Evolutionary conservation across 31 red algal genomes (phyloP), one percentile per base, ranked within the genome.

Genomic region (Porphyra umbilicalis): DNA sequence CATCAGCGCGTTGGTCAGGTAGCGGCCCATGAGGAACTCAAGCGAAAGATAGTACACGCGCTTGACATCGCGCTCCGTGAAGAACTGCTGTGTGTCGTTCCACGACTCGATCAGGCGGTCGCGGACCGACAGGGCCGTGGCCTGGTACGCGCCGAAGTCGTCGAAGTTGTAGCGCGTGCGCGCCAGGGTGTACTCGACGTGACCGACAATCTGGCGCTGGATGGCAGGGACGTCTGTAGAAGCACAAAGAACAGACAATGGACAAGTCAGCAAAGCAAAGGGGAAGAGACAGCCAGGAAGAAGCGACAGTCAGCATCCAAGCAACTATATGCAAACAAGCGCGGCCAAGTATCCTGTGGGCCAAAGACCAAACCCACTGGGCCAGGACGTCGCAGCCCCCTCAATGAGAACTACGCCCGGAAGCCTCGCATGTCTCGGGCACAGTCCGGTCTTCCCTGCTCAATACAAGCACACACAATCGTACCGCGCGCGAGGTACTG

Each of bases 1-100:
- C 79, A 99, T 88, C 77, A 96, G 83, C 6, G 94, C 88, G 57
- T 99, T 99, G 31, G 89, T 89, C 83, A 99, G 79, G 80, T 91
- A 93, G 29, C 94, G 79, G 34, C 97, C 97, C 91, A 94, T 99
- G 44, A 99, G 86, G 85, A 92, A 99, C 80, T 99, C 97, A 46
- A 99, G 84, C 29, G 90, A 94, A 75, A 99, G 87, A 42, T 99
- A 99, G 81, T 96, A 99, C 20, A 95, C 94, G 35, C 94, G 88
- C 86, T 96, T 96, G 35, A 91, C 91, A 90, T 95, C 97, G 34
- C 78, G 76, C 76, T 99, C 97, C 6, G 93, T 96, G 83, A 95
- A 96, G 79, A 90, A 95, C 89, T 99, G 93, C 83, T 96, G 97
- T 1, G 97, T 99, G 79, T 96, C 97, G 83, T 94, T 99, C 97